Evolutionary conservation across 78 protist species (phyloP).

Genomic region (Thecamonas trahens): DNA sequence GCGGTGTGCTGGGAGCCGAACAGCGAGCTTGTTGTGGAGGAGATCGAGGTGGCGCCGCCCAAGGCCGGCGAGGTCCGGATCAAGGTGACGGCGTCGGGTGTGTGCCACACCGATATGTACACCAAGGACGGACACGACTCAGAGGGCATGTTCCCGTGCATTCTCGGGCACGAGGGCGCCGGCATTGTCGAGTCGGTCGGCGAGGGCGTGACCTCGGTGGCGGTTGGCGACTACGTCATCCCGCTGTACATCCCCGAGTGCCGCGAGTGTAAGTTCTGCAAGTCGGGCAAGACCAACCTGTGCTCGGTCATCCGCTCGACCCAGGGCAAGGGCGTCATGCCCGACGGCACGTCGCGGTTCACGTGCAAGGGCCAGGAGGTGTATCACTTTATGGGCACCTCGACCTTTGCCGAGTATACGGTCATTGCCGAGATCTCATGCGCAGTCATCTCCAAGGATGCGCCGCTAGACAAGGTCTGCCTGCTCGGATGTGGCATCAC

Average conservation of each 20-base stretch:
- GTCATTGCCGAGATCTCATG: constrained; percentile 79
- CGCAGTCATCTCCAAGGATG: constrained; percentile 54
- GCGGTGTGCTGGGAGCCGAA: constrained; percentile 63
- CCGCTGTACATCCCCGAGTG: constrained; percentile 79
- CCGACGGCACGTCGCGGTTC: constrained; percentile 79
- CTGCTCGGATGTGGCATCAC: constrained; percentile 54
- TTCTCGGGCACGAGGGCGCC: constrained; percentile 92
- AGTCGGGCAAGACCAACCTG: constrained; percentile 70
- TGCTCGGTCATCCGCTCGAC: constrained; percentile 64
- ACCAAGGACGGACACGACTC: constrained; percentile 53
- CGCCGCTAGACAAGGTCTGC: constrained; percentile 59
- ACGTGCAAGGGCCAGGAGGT: constrained; percentile 54
- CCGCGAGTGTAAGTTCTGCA: constrained; percentile 69
- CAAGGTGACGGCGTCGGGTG: constrained; percentile 60
- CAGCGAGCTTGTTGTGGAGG: constrained; percentile 47
- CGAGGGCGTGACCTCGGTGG: constrained; percentile 58
- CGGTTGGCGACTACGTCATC: constrained; percentile 75
- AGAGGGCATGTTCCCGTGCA: constrained; percentile 80
- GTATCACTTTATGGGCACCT: constrained; percentile 76
- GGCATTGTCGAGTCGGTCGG: constrained; percentile 88
- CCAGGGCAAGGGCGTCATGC: constrained; percentile 84
- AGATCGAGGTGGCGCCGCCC: constrained; percentile 82
- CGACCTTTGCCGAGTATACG: constrained; percentile 77
- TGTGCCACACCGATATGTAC: constrained; percentile 91
- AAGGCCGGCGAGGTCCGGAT: constrained; percentile 87